Percentiles rank a stretch among this genome's conserved stretches.
phyloP scores from a whole-genome alignment of 352 stramenopile genomes.

The Phytophthora pistaciae region DNA sequence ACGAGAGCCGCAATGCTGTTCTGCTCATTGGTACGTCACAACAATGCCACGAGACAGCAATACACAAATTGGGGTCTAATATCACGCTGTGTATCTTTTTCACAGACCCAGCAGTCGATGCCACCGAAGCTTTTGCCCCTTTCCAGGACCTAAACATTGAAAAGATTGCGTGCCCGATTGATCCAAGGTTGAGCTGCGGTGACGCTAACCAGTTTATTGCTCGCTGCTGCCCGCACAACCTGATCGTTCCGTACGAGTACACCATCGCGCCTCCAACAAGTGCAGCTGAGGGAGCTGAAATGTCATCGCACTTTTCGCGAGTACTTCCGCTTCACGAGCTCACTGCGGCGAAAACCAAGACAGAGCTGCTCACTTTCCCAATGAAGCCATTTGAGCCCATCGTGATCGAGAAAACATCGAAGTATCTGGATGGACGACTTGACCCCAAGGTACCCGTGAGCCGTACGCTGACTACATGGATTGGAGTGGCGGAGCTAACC shows the following conservation, averaged over 20 bases:
- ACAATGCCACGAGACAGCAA: neutral
- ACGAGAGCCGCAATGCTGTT: slow-evolving; percentile 72
- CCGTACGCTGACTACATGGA: neutral
- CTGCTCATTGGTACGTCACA: slow-evolving; percentile 67
- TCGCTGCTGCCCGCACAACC: slow-evolving; percentile 71
- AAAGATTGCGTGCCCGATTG: slow-evolving; percentile 82
- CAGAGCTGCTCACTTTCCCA: slow-evolving; percentile 70
- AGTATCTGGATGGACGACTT: slow-evolving; percentile 87
- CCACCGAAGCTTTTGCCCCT: slow-evolving; percentile 54
- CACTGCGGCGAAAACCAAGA: slow-evolving; percentile 72
- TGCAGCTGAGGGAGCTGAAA: slow-evolving; percentile 26
- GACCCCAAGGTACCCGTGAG: slow-evolving; percentile 61
- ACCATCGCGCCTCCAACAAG: slow-evolving; percentile 33
- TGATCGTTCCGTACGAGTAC: slow-evolving; percentile 79
- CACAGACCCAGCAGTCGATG: slow-evolving; percentile 69
- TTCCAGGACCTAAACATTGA: slow-evolving; percentile 76
- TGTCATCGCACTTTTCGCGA: slow-evolving; percentile 71
- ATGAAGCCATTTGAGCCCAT: slow-evolving; percentile 82
- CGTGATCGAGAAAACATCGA: slow-evolving; percentile 73
- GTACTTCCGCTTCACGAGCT: slow-evolving; percentile 84
- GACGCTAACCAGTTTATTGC: slow-evolving; percentile 90
- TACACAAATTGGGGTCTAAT: neutral
- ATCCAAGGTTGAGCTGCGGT: slow-evolving; percentile 81
- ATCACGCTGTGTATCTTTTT: neutral
- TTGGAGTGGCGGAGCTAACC: neutral